Percentiles rank a stretch among this genome's conserved stretches.
These are phyloP conservation scores for Oryza meridionalis DNA, from an alignment of 176 grass and related monocot genomes.

Conservation along the genomic window DNA sequence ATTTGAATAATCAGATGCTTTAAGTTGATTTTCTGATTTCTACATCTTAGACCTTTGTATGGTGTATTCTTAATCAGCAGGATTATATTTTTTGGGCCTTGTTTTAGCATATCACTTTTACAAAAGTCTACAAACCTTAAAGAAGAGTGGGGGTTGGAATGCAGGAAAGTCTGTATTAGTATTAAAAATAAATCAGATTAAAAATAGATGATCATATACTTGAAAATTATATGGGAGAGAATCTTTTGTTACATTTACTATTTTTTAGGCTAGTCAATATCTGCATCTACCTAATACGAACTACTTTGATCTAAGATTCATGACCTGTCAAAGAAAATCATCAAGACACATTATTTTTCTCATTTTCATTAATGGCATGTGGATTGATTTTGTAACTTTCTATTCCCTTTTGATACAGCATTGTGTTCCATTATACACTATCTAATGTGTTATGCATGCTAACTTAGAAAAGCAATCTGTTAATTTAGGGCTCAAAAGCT, in stretches of 20 bases:
- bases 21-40: not conserved
- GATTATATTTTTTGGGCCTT: not conserved
- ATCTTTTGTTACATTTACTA: not conserved
- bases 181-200: not conserved
- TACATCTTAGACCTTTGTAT: not conserved
- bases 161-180: not conserved
- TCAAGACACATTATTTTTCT: not conserved
- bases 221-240: not conserved
- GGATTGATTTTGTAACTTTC: not conserved
- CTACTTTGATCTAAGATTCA: not conserved
- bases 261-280: not conserved
- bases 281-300: not conserved
- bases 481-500: slow-evolving; percentile 71
- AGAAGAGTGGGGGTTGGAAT: not conserved
- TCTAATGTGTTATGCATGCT: not conserved
- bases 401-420: not conserved
- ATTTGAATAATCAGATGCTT: not conserved
- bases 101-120: not conserved
- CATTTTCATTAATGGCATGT: not conserved
- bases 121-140: not conserved
- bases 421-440: not conserved
- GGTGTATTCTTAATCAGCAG: slow-evolving; percentile 2
- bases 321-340: not conserved
- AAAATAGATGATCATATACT: not conserved
- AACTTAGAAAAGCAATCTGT: slow-evolving; percentile 3